Conservation (phyloP, 2,329 filamentous ascomycete species). For the Colletotrichum tropicicola region DNA sequence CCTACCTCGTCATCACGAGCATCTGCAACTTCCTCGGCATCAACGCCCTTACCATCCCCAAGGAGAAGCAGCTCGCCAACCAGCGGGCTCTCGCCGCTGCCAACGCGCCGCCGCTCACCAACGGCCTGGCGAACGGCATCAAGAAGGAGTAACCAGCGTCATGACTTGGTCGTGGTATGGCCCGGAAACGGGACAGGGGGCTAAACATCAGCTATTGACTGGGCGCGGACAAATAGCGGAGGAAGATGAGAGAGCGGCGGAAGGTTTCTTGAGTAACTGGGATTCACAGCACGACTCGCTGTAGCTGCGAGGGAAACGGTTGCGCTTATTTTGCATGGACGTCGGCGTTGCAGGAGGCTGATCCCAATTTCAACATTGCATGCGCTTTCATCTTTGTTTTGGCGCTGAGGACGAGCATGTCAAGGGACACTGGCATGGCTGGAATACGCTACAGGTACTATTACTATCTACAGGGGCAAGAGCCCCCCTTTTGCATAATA, state of each 20-base stretch:
- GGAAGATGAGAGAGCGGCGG: background rate
- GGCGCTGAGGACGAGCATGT: conserved; percentile 19
- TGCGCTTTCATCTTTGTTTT: conserved; percentile 11
- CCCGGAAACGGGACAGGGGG: background rate
- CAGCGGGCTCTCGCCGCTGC: conserved; percentile 50
- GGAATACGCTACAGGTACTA: conserved; percentile 12
- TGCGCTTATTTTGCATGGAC: conserved; percentile 27
- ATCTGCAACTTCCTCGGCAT: conserved; percentile 95
- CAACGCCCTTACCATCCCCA: conserved; percentile 88
- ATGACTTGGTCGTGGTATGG: background rate
- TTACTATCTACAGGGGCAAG: conserved; percentile 1
- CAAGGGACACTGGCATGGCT: conserved; percentile 9
- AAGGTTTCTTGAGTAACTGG: background rate
- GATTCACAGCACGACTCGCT: background rate
- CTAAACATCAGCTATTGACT: background rate
- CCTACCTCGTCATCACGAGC: conserved; percentile 85
- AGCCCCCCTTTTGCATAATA: conserved; percentile 21
- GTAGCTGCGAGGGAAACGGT: background rate
- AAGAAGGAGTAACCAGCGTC: conserved; percentile 34
- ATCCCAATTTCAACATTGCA: conserved; percentile 30
- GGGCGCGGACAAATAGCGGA: background rate
- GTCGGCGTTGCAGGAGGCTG: conserved; percentile 30
- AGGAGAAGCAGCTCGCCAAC: conserved; percentile 67
- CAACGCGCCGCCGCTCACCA: conserved; percentile 35
- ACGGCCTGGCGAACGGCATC: conserved; percentile 38